Evolutionary conservation across 495 filamentous ascomycete genomes (phyloP).

Genomic region (Recurvomyces mirabilis): DNA sequence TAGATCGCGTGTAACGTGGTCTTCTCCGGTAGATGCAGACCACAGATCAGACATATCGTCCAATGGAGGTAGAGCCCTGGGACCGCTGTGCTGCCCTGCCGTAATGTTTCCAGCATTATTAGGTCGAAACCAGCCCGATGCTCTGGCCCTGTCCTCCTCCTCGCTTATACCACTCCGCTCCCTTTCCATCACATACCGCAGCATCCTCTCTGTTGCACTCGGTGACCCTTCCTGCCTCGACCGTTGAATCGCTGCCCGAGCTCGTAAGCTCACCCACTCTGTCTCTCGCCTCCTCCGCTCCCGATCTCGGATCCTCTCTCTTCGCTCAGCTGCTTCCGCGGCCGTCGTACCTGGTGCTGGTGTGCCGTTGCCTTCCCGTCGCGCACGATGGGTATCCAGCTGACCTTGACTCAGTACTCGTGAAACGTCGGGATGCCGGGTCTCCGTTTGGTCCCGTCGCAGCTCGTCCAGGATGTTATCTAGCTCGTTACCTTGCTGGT

Average conservation of each 20-base stretch:
- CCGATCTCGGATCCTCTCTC: conserved; percentile 10
- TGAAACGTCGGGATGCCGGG: conserved; percentile 30
- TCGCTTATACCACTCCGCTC: conserved; percentile 20
- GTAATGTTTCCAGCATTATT: background rate
- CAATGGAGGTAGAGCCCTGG: conserved; percentile 2
- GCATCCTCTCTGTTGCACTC: conserved; percentile 19
- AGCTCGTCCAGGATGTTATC: conserved; percentile 29
- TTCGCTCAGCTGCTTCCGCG: conserved; percentile 2
- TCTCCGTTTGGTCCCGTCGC: conserved; percentile 29
- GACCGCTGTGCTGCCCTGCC: conserved; percentile 6
- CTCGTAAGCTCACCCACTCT: conserved; percentile 14
- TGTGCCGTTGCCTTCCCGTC: conserved; percentile 10
- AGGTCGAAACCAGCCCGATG: conserved; percentile 9
- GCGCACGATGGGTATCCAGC: conserved; percentile 25
- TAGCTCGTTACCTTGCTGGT: conserved; percentile 33
- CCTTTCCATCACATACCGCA: conserved; percentile 24
- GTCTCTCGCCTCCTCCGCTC: conserved; percentile 12
- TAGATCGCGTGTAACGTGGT: too few species aligned
- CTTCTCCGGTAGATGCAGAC: too few species aligned
- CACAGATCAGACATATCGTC: conserved; percentile 12
- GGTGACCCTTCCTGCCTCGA: conserved; percentile 18
- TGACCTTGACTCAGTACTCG: conserved; percentile 27
- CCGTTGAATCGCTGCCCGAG: conserved; percentile 14
- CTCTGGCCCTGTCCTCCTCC: conserved; percentile 17
- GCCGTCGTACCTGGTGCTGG: conserved; percentile 6